A percentile compares a stretch with the other conserved stretches of the same genome.
These are phyloP conservation scores for Saccharomycopsis babjevae DNA, from an alignment of 805 yeast species.

Conservation along the genomic window DNA sequence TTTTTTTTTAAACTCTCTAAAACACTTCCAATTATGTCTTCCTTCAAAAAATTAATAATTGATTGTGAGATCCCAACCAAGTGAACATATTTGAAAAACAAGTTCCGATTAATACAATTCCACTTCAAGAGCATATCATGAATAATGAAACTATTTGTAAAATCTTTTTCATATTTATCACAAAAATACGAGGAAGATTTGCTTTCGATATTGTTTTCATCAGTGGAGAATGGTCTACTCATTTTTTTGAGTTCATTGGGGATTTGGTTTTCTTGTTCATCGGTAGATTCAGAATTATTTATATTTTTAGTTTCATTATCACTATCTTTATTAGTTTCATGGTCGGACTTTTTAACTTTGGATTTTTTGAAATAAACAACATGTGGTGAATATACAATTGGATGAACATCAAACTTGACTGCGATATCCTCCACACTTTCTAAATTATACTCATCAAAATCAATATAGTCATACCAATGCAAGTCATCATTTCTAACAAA, in stretches of 20 bases:
- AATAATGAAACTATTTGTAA: slow-evolving; percentile 60
- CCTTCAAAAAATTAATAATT: slow-evolving; percentile 33
- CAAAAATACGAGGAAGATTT: not conserved
- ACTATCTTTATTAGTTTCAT: not conserved
- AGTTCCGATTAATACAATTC: slow-evolving; percentile 61
- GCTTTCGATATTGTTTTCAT: not conserved
- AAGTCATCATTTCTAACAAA: slow-evolving; percentile 28
- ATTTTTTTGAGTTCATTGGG: not conserved
- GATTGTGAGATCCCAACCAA: slow-evolving; percentile 37
- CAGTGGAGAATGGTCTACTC: not conserved
- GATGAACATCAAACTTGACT: slow-evolving; percentile 41
- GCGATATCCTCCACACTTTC: slow-evolving; percentile 29
- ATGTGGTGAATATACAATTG: slow-evolving; percentile 57
- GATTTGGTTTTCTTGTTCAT: not conserved
- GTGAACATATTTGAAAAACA: slow-evolving; percentile 49
- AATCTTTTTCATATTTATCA: slow-evolving; percentile 22
- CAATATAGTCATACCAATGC: slow-evolving; percentile 53
- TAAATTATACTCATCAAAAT: slow-evolving; percentile 47
- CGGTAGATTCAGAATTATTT: not conserved
- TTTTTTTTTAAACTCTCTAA: slow-evolving; percentile 39
- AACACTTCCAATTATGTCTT: slow-evolving; percentile 39
- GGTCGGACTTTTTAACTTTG: slow-evolving; percentile 12
- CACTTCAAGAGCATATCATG: slow-evolving; percentile 70
- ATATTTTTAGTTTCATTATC: not conserved
- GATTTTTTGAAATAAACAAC: slow-evolving; percentile 64